A percentile compares a stretch with the other conserved stretches of the same genome.
Evolutionary conservation across 1,284 basidiomycete genomes (phyloP).

Genomic region (Golubevia sp.): DNA sequence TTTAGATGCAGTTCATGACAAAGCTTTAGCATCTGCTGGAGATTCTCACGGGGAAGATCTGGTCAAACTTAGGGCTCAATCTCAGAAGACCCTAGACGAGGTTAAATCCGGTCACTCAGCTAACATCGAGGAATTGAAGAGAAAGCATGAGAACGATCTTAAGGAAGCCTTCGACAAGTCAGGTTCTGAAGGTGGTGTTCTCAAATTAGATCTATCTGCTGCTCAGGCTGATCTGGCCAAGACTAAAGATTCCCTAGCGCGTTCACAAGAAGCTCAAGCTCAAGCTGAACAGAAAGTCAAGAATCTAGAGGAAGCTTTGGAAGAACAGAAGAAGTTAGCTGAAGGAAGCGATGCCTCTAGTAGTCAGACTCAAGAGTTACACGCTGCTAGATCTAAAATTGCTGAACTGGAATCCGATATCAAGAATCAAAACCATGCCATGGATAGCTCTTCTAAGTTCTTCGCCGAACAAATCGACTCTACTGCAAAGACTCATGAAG

Average conservation of each 20-base stretch:
- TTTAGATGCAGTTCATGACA: background rate
- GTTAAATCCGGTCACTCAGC: conserved; percentile 13
- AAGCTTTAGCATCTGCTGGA: conserved; percentile 33
- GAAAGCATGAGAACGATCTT: conserved; percentile 16
- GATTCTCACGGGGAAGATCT: conserved; percentile 21
- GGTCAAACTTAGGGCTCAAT: background rate
- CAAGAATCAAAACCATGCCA: conserved; percentile 16
- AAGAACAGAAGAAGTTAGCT: conserved; percentile 22
- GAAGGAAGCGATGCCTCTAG: conserved; percentile 14
- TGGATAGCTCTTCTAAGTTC: conserved; percentile 26
- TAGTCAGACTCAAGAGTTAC: conserved; percentile 7
- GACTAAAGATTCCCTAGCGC: conserved; percentile 17
- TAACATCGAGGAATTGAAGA: conserved; percentile 21
- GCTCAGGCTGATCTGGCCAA: conserved; percentile 29
- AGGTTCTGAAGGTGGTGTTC: conserved; percentile 17
- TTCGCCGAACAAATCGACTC: conserved; percentile 33
- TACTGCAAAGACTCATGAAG: conserved; percentile 16
- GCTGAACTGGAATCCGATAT: conserved; percentile 24
- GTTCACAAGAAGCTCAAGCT: conserved; percentile 4
- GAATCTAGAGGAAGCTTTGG: conserved; percentile 22
- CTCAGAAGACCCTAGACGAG: background rate
- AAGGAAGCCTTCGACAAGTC: conserved; percentile 16
- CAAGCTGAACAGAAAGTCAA: conserved; percentile 2
- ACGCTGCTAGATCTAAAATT: conserved; percentile 17
- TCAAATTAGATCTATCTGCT: conserved; percentile 27